These are phyloP conservation scores for Talaromyces sp. DNA, from an alignment of 2,329 filamentous ascomycete species.

Conservation along the genomic window DNA sequence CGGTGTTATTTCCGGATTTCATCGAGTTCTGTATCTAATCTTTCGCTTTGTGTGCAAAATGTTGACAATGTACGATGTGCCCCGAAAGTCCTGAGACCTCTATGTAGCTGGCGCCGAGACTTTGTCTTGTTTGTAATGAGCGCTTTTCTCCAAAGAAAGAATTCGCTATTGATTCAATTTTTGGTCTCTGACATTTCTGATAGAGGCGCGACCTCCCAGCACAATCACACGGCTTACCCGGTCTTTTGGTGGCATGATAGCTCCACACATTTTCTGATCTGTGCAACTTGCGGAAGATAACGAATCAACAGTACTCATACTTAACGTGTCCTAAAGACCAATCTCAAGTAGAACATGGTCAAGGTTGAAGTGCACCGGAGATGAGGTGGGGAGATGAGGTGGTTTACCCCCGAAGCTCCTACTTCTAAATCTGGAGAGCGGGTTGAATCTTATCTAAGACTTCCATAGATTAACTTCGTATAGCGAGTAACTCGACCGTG, in stretches of 20 bases:
- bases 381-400: background rate
- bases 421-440: background rate
- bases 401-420: background rate
- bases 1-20: background rate
- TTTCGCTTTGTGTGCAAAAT: background rate
- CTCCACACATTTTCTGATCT: background rate
- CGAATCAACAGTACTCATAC: background rate
- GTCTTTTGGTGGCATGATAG: background rate
- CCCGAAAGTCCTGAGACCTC: background rate
- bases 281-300: background rate
- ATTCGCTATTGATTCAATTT: background rate
- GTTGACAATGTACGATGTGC: background rate
- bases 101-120: background rate
- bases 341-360: background rate
- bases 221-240: background rate
- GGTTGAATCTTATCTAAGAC: background rate
- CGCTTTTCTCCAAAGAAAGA: background rate
- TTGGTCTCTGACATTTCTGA: too few species aligned
- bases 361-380: background rate
- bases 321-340: background rate
- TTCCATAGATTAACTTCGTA: background rate
- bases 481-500: background rate
- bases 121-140: background rate
- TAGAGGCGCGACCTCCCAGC: background rate
- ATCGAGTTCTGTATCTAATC: background rate